Evolutionary conservation across 768 basidiomycete genomes (phyloP).

Genomic region (Leccinum longicurvipes): DNA sequence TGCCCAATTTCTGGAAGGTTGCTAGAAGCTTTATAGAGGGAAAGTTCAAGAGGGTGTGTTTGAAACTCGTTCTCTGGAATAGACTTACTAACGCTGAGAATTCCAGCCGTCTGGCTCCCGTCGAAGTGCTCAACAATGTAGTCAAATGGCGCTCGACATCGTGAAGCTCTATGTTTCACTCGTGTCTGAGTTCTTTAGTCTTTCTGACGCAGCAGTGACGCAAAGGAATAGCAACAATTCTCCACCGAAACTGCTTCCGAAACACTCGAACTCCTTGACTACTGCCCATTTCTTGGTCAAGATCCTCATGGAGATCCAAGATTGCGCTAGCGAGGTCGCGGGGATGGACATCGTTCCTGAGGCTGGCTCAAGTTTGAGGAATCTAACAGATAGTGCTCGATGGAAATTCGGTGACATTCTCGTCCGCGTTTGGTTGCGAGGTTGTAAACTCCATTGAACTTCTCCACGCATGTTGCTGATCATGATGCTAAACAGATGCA

Average conservation of each 20-base stretch:
- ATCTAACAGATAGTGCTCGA: slow-evolving; percentile 72
- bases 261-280: slow-evolving; percentile 76
- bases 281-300: slow-evolving; percentile 77
- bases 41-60: slow-evolving; percentile 78
- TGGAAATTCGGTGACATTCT: slow-evolving; percentile 90
- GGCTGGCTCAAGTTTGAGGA: slow-evolving; percentile 60
- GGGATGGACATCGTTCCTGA: slow-evolving; percentile 82
- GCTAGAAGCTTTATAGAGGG: slow-evolving; percentile 90
- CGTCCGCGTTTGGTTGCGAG: slow-evolving; percentile 76
- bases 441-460: slow-evolving; percentile 38
- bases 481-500: slow-evolving; percentile 56
- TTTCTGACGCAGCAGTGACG: slow-evolving; percentile 76
- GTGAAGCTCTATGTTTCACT: slow-evolving; percentile 81
- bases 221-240: slow-evolving; percentile 39
- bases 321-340: slow-evolving; percentile 77
- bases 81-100: slow-evolving; percentile 1
- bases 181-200: slow-evolving; percentile 79
- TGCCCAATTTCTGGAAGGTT: slow-evolving; percentile 94
- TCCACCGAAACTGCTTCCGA: slow-evolving; percentile 59
- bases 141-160: slow-evolving; percentile 85
- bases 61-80: not conserved
- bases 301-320: slow-evolving; percentile 81
- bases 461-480: slow-evolving; percentile 2
- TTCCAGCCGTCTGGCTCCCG: slow-evolving; percentile 46
- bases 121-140: slow-evolving; percentile 79